Evolutionary conservation across 2,329 filamentous ascomycete species (phyloP).

Genomic region (Trichoderma atroviride): DNA sequence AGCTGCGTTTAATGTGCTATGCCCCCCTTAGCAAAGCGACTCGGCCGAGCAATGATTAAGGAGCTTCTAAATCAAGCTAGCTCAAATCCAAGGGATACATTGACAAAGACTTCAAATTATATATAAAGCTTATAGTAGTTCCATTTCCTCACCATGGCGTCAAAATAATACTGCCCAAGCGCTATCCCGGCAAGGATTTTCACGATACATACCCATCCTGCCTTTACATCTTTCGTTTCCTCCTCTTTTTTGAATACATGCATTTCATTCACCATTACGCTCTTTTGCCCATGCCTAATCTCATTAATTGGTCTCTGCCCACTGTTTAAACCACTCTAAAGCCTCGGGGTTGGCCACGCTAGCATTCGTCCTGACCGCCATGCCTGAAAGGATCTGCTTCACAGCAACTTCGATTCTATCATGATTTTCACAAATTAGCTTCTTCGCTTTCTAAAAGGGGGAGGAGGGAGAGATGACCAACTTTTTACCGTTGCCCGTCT

Average conservation of each 20-base stretch:
- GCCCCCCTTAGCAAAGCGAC: not conserved
- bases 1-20: not conserved
- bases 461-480: constrained; percentile 48
- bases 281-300: not conserved
- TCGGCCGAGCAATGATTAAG: not conserved
- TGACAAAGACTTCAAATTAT: not conserved
- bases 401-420: constrained; percentile 86
- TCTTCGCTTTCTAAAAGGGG: no score
- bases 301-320: constrained; percentile 61
- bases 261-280: not conserved
- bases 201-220: not conserved
- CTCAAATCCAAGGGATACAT: not conserved
- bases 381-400: constrained; percentile 90
- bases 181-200: not conserved
- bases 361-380: constrained; percentile 84
- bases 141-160: not conserved
- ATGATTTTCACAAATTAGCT: not conserved
- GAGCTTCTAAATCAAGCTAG: not conserved
- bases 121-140: not conserved
- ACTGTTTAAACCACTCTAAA: constrained; percentile 82
- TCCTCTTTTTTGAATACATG: not conserved
- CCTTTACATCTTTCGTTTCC: not conserved
- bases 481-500: constrained; percentile 96
- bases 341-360: constrained; percentile 92
- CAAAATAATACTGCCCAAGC: not conserved